Evolutionary conservation across 495 filamentous ascomycete species (phyloP).

Genomic region (Hypoxylon subgilvum): DNA sequence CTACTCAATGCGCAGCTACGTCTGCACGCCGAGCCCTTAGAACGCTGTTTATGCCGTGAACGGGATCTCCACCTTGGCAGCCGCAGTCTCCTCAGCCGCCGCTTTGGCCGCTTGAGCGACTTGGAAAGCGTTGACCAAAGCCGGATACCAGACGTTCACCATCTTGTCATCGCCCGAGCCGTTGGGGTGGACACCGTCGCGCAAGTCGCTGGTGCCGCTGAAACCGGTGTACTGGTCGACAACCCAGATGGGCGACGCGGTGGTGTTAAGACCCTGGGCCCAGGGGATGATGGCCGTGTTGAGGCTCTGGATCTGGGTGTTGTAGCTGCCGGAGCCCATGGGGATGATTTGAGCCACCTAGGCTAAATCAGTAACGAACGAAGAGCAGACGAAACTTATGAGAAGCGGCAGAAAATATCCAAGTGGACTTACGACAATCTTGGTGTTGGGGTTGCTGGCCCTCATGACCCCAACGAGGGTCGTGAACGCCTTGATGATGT

Average conservation of each 20-base stretch:
- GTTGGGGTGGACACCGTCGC: constrained; percentile 59
- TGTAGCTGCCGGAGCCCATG: constrained; percentile 45
- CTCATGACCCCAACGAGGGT: constrained; percentile 56
- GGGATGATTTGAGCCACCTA: constrained; percentile 63
- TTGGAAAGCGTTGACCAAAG: constrained; percentile 49
- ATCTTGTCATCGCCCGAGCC: constrained; percentile 54
- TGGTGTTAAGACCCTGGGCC: constrained; percentile 52
- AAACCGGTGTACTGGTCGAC: constrained; percentile 60
- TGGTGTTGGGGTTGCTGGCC: constrained; percentile 53
- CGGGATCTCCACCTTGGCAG: constrained; percentile 21
- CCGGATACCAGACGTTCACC: constrained; percentile 52
- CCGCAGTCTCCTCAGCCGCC: constrained; percentile 18
- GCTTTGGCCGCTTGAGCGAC: constrained; percentile 35
- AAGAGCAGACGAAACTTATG: no score
- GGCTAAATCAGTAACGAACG: not conserved
- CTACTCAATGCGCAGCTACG: not conserved
- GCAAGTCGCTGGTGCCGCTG: constrained; percentile 43
- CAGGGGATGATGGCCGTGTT: constrained; percentile 56
- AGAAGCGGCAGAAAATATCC: no score
- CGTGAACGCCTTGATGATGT: constrained; percentile 12
- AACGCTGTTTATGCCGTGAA: constrained; percentile 24
- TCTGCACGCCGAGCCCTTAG: not conserved
- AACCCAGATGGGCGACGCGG: constrained; percentile 57
- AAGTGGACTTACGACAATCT: constrained; percentile 55
- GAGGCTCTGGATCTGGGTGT: constrained; percentile 49